Percentiles rank a stretch among this genome's conserved stretches.
These are phyloP conservation scores for Saccharomyces mikatae DNA, from an alignment of 805 yeast genomes.

Conservation along the genomic window DNA sequence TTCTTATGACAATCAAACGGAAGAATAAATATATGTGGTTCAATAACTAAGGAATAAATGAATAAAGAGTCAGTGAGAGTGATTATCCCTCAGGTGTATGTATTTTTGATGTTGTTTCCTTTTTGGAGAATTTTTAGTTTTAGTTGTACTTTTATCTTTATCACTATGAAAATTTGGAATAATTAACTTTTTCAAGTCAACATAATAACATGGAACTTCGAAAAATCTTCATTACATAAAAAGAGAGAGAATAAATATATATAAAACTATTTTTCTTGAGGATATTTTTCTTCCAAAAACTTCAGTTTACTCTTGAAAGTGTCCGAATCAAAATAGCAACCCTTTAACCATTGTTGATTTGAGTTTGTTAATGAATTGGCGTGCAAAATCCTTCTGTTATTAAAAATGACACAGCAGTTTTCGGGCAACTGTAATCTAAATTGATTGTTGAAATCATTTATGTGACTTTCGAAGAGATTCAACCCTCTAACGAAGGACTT, in stretches of 20 bases:
- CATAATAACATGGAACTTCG: background rate
- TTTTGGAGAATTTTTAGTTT: background rate
- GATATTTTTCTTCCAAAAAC: constrained; percentile 22
- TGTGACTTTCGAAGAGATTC: constrained; percentile 48
- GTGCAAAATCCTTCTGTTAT: constrained; percentile 64
- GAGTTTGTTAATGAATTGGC: constrained; percentile 48
- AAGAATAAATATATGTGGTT: background rate
- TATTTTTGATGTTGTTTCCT: background rate
- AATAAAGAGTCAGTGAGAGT: background rate
- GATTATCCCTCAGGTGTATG: background rate
- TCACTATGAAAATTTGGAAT: too few species aligned
- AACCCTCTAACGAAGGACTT: constrained; percentile 53
- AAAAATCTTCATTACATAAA: background rate
- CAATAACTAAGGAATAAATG: background rate
- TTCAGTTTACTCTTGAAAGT: constrained; percentile 56
- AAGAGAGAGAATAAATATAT: background rate
- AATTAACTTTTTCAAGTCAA: too few species aligned
- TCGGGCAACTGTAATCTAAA: constrained; percentile 46
- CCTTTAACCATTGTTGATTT: constrained; percentile 62
- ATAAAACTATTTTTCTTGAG: background rate
- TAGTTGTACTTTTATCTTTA: background rate
- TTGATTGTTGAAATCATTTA: constrained; percentile 47
- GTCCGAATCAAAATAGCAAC: constrained; percentile 68
- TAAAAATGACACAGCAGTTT: constrained; percentile 57
- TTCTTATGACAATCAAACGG: background rate